These are phyloP conservation scores for Lentinula detonsa DNA, from an alignment of 768 basidiomycete genomes.

Conservation along the genomic window DNA sequence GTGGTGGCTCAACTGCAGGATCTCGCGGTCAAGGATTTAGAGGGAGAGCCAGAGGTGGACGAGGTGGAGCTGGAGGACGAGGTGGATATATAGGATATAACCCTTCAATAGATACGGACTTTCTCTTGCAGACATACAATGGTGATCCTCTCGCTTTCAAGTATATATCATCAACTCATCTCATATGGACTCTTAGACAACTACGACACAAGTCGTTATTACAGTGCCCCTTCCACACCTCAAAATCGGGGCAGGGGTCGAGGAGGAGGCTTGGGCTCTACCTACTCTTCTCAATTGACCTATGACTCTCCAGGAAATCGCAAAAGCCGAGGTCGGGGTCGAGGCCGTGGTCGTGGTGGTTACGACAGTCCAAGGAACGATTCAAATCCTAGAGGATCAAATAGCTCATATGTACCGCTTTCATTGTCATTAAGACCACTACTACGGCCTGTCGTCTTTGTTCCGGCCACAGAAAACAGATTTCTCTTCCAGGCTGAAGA, in stretches of 20 bases:
- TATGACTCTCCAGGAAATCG: conserved; percentile 10
- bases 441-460: conserved; percentile 64
- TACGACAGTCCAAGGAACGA: conserved; percentile 15
- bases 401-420: conserved; percentile 32
- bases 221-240: not conserved
- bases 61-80: conserved; percentile 19
- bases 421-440: conserved; percentile 57
- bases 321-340: conserved; percentile 19
- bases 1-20: not conserved
- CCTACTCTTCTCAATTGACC: conserved; percentile 3
- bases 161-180: not conserved
- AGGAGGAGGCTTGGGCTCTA: conserved; percentile 16
- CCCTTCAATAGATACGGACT: conserved; percentile 14
- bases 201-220: conserved; percentile 10
- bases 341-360: conserved; percentile 14
- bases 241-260: conserved; percentile 8
- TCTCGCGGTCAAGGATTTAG: conserved; percentile 12
- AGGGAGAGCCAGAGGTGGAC: conserved; percentile 20
- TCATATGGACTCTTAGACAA: not conserved
- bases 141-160: too few species aligned
- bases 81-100: conserved; percentile 22
- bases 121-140: conserved; percentile 21
- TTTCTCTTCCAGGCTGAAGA: conserved; percentile 53
- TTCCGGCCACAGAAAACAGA: conserved; percentile 47
- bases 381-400: not conserved